These are phyloP conservation scores for Trichoderma virens DNA, from an alignment of 495 filamentous ascomycete species.

Conservation along the genomic window DNA sequence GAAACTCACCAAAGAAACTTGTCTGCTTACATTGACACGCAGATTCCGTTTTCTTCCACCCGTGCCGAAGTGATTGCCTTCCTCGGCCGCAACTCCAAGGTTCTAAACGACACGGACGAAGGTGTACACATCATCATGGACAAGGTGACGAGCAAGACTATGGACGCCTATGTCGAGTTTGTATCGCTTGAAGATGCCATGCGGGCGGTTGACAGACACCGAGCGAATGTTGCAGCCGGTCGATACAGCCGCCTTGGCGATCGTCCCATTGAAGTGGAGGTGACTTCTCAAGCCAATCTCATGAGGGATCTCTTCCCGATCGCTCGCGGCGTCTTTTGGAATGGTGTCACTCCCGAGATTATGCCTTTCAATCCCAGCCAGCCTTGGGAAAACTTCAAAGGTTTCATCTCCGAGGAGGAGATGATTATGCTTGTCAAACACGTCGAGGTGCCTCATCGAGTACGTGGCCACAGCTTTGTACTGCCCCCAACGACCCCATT, in stretches of 20 bases:
- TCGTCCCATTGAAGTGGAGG: slow-evolving; percentile 54
- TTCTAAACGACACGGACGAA: slow-evolving; percentile 49
- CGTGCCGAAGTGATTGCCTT: slow-evolving; percentile 62
- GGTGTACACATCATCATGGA: slow-evolving; percentile 82
- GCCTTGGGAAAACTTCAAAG: slow-evolving; percentile 59
- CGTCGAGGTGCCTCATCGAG: slow-evolving; percentile 58
- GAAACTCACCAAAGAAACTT: neutral
- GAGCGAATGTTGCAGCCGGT: slow-evolving; percentile 24
- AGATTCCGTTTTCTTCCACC: slow-evolving; percentile 64
- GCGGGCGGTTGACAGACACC: slow-evolving; percentile 15
- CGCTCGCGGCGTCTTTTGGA: slow-evolving; percentile 57
- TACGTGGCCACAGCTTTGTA: slow-evolving; percentile 33
- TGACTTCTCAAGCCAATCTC: slow-evolving; percentile 53
- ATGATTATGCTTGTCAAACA: slow-evolving; percentile 58
- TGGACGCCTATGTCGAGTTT: slow-evolving; percentile 70
- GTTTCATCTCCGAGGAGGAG: slow-evolving; percentile 66
- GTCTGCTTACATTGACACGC: neutral
- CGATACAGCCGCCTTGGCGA: slow-evolving; percentile 52
- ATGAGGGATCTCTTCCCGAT: slow-evolving; percentile 62
- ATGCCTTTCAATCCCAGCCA: slow-evolving; percentile 29
- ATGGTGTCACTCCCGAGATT: slow-evolving; percentile 38
- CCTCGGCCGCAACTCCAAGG: slow-evolving; percentile 56
- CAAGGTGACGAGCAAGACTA: slow-evolving; percentile 65
- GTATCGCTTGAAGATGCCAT: slow-evolving; percentile 44
- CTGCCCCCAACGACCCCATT: neutral